Evolutionary conservation across 148 eudicot species (phyloP), one percentile per base, ranked within the genome.

Genomic region (Nyssa sinensis): DNA sequence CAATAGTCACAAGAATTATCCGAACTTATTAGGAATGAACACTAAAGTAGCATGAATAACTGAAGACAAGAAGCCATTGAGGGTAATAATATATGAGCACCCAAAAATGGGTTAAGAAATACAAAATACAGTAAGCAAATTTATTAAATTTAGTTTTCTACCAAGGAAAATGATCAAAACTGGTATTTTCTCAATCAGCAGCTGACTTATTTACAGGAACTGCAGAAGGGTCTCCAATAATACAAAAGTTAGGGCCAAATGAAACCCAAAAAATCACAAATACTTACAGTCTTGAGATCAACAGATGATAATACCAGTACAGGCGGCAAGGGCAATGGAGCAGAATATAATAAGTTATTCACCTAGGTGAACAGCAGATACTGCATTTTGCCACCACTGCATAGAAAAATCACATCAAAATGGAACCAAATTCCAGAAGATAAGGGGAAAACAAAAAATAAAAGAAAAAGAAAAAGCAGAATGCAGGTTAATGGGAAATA

Each of bases 231-330:
- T 29, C 39, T 33, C 49, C 59, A 73, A 47, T 0, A 21, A 6
- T n/a, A 73, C 37, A 28, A 19, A 28, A 4, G 9, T 51, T 16
- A 17, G 35, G 9, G 39, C 17, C 21, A 41, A 7, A 9, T 27
- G 35, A 11, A 73, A n/a, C 39, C 55, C 60, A 62, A 62, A 72
- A 63, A 61, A 72, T 37, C 25, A 19, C 23, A 17, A 61, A 73
- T 12, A 65, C 63, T 74, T 64, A 74, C 70, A 74, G 47, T 25
- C 11, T 5, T 10, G 71, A 5, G 33, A 74, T 51, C 33, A 62
- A 66, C 32, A 23, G 29, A 53, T 23, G 55, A 74, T 31, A 55
- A 59, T 31, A 16, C 34, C 62, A 57, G 64, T 32, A 74, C 71
- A 0, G 21, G 19, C 24, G 59, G 27, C 44, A 13, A 24, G 21